Base-by-base conservation (phyloP, 768 basidiomycete species). In the Phylloporus sp. region DNA sequence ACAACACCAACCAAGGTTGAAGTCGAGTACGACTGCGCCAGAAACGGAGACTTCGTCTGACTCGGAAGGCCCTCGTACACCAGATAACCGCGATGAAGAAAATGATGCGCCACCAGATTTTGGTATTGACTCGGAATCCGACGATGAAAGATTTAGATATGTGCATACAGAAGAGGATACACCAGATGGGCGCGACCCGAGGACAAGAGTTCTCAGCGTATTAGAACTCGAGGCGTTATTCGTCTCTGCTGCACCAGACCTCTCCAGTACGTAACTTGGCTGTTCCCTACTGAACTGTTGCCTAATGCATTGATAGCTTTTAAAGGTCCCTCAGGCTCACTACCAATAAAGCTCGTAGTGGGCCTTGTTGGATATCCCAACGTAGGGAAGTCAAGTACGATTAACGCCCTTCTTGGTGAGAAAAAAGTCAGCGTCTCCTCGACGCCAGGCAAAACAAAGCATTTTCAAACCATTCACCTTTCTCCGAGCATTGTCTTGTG, bases 351-450 rank as follows among this genome's bases (percentile, higher is more conserved):
- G 64, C 75, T 91, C 4, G 81, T 85, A 6, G 84, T 97, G 34
- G 93, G 93, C 28, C 81, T 99, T 13, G 97, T 99, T 36, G 97
- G 97, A 26, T 98, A 99, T 66, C 97, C 97, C 0, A 99, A 99
- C 63, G 95, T 97, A 22, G 97, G 97, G 15, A 99, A 99, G 71
- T 98, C 95, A 0, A 95, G 92, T 54, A 94, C 97, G 6, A 95
- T 99, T 63, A 99, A 99, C 67, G 89, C 95, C 6, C 78, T 99
- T 7, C 77, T 99, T 6, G 97, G 95, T 32, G 88, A 93, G 67
- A 95, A 97, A 75, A 93, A 91, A 78, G 97, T 99, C 56, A 97
- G 93, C 65, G 97, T 99, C 24, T 98, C 95, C 5, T 85, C 95
- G 0, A 99, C 97, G 0, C 97, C 97, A 0, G 97, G 97, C 56